Percentiles rank a stretch among this genome's conserved stretches.
phyloP scores from a whole-genome alignment of 2,329 filamentous ascomycete genomes.

The Teratosphaeria pseudoeucalypti region DNA sequence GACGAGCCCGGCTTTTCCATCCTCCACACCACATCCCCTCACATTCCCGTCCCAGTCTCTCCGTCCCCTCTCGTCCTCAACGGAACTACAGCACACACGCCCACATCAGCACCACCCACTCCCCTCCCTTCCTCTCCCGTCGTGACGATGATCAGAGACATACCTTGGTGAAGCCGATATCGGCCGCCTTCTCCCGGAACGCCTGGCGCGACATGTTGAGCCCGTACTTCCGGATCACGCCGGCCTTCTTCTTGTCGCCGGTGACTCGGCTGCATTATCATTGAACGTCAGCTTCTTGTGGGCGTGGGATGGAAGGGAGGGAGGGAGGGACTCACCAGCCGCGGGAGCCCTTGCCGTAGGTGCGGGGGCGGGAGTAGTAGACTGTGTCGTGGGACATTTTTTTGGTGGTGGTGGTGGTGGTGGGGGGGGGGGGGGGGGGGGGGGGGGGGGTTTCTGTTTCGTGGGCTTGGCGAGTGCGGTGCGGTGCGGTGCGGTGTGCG shows the following conservation, averaged over 20 bases:
- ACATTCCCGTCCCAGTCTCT: too few species aligned
- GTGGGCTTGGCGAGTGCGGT: too few species aligned
- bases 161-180: constrained; percentile 20
- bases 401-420: too few species aligned
- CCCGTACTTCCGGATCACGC: constrained; percentile 20
- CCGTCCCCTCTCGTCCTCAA: too few species aligned
- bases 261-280: constrained; percentile 14
- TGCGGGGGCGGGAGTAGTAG: constrained; percentile 18
- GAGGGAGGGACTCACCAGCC: constrained; percentile 10
- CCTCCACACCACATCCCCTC: too few species aligned
- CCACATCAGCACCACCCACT: too few species aligned
- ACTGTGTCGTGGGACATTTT: constrained; percentile 20
- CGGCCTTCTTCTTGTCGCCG: constrained; percentile 19
- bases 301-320: background rate
- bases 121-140: too few species aligned
- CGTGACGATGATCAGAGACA: background rate
- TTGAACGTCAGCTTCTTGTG: background rate
- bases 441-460: too few species aligned
- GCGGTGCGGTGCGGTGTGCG: too few species aligned
- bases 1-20: too few species aligned
- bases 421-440: too few species aligned
- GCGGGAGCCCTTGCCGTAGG: constrained; percentile 18
- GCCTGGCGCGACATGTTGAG: constrained; percentile 19
- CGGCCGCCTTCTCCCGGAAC: constrained; percentile 19
- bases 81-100: too few species aligned